phyloP scores from a whole-genome alignment of 345 rosid species.

The Gossypium longicalyx region DNA sequence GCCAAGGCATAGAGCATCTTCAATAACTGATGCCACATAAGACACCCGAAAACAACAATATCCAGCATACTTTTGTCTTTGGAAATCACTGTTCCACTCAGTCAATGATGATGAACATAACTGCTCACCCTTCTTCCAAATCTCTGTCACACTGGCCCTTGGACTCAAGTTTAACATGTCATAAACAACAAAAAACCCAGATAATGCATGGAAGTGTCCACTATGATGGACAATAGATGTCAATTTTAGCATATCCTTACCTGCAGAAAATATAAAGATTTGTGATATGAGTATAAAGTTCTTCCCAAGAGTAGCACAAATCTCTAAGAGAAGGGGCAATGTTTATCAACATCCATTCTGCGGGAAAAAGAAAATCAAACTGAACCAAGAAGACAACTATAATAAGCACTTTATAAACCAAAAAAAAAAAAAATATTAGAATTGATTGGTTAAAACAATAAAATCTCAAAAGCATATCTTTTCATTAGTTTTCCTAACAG shows the following conservation, averaged over 20 bases:
- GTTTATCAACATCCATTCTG: not conserved
- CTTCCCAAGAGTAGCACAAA: not conserved
- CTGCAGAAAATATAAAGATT: conserved; percentile 26
- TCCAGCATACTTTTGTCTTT: conserved; percentile 24
- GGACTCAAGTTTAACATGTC: conserved; percentile 33
- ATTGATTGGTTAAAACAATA: not conserved
- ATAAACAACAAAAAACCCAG: conserved; percentile 50
- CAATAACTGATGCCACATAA: conserved; percentile 42
- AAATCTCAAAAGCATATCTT: not conserved
- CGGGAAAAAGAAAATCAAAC: not conserved
- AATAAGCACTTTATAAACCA: not conserved
- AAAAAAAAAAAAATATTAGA: not conserved
- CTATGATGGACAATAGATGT: conserved; percentile 15
- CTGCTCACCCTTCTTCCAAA: conserved; percentile 40
- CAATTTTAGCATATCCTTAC: conserved; percentile 27
- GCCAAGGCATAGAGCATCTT: conserved; percentile 37
- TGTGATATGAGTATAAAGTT: not conserved
- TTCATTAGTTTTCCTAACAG: not conserved
- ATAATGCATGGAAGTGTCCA: conserved; percentile 44
- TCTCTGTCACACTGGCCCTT: conserved; percentile 35
- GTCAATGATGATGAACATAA: conserved; percentile 39
- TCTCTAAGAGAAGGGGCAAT: not conserved
- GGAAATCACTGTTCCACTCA: conserved; percentile 15
- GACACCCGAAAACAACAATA: conserved; percentile 44
- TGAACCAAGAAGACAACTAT: not conserved